Conservation (phyloP, 176 grass and related monocot species). For the Raddia guianensis region DNA sequence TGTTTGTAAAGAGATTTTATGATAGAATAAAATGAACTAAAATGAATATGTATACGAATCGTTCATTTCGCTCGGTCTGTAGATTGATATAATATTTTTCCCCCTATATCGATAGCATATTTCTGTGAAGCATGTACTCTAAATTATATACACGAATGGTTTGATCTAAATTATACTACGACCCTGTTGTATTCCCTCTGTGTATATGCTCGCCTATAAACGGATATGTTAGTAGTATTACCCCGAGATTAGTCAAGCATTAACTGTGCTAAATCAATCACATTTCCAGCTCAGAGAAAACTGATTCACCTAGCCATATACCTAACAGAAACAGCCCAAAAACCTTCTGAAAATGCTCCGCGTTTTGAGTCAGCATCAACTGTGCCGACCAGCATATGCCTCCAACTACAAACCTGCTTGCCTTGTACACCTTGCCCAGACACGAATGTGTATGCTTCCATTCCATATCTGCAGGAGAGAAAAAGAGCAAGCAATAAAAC, state of each 20-base stretch:
- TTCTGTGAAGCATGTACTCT: too few species aligned
- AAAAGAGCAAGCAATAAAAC: conserved; percentile 13
- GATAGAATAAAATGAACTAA: too few species aligned
- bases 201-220: too few species aligned
- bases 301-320: not conserved
- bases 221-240: too few species aligned
- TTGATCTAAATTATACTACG: too few species aligned
- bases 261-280: not conserved
- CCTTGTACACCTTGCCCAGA: not conserved
- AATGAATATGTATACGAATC: too few species aligned
- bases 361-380: not conserved
- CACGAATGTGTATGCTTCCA: not conserved
- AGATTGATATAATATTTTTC: too few species aligned
- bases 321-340: not conserved
- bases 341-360: not conserved
- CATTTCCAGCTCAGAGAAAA: not conserved
- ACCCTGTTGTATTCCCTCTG: too few species aligned
- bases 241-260: not conserved
- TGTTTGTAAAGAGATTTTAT: not conserved
- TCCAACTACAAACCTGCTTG: not conserved
- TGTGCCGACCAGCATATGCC: not conserved
- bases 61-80: too few species aligned
- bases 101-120: too few species aligned
- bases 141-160: too few species aligned
- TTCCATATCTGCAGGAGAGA: not conserved